Conservation (phyloP, 495 filamentous ascomycete species). For the Glarea lozoyensis region DNA sequence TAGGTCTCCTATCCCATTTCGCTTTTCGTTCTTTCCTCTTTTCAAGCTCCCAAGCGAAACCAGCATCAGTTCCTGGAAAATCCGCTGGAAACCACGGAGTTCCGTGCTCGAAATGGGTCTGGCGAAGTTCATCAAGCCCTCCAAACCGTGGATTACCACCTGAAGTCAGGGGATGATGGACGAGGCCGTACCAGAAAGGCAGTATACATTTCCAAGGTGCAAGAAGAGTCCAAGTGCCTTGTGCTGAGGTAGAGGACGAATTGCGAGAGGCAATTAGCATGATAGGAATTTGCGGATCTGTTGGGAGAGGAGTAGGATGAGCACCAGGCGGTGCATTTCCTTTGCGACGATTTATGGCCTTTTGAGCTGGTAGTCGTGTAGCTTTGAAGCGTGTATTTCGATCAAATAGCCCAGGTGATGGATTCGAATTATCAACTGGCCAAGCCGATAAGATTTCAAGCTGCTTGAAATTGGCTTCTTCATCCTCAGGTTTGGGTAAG, state of each 20-base stretch:
- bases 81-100: slow-evolving; percentile 83
- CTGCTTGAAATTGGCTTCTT: slow-evolving; percentile 35
- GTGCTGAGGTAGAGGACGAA: slow-evolving; percentile 31
- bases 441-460: slow-evolving; percentile 54
- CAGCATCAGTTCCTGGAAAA: slow-evolving; percentile 73
- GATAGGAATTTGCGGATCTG: slow-evolving; percentile 79
- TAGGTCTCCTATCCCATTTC: slow-evolving; percentile 73
- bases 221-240: slow-evolving; percentile 75
- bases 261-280: slow-evolving; percentile 56
- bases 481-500: slow-evolving; percentile 34
- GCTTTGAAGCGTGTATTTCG: slow-evolving; percentile 48
- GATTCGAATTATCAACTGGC: slow-evolving; percentile 53
- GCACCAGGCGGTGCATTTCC: slow-evolving; percentile 54
- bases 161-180: slow-evolving; percentile 76
- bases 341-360: slow-evolving; percentile 80
- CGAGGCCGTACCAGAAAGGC: slow-evolving; percentile 77
- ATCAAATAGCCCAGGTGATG: slow-evolving; percentile 56
- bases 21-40: slow-evolving; percentile 51
- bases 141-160: slow-evolving; percentile 76
- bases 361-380: slow-evolving; percentile 67
- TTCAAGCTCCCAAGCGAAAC: slow-evolving; percentile 63
- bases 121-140: slow-evolving; percentile 68
- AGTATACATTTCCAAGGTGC: slow-evolving; percentile 87
- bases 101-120: slow-evolving; percentile 75
- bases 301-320: slow-evolving; percentile 44